phyloP scores from a whole-genome alignment of 2,329 filamentous ascomycete species.

The Myrmaecium sp. region DNA sequence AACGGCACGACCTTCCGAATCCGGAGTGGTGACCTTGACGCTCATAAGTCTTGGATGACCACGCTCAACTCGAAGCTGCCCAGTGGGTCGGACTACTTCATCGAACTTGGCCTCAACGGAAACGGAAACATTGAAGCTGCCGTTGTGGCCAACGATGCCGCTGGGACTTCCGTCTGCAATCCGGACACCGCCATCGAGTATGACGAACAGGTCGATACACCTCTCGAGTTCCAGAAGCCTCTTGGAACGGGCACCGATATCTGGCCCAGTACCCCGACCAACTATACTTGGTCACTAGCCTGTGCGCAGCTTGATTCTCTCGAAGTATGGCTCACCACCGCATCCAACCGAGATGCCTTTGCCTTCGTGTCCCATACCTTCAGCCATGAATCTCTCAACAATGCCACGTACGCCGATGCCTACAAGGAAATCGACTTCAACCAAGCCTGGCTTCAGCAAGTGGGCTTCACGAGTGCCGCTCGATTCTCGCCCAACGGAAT shows the following conservation, averaged over 20 bases:
- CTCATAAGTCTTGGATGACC: constrained; percentile 15
- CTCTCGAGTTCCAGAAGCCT: constrained; percentile 30
- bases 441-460: constrained; percentile 38
- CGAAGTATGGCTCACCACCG: constrained; percentile 36
- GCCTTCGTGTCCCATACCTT: constrained; percentile 47
- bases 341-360: constrained; percentile 35
- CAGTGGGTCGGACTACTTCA: constrained; percentile 17
- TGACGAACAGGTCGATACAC: constrained; percentile 21
- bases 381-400: constrained; percentile 41
- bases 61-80: constrained; percentile 16
- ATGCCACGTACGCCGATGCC: constrained; percentile 41
- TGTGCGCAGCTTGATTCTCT: constrained; percentile 36
- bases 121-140: constrained; percentile 20
- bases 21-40: constrained; percentile 14
- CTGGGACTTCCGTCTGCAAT: constrained; percentile 11
- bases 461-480: constrained; percentile 29
- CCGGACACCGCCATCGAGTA: constrained; percentile 22
- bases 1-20: constrained; percentile 33
- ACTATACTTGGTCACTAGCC: constrained; percentile 31
- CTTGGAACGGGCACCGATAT: constrained; percentile 20
- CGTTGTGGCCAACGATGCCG: constrained; percentile 10
- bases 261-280: constrained; percentile 23
- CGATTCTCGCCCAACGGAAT: constrained; percentile 38
- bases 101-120: constrained; percentile 22
- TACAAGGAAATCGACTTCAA: constrained; percentile 43